Base-by-base conservation (phyloP, 495 filamentous ascomycete species). In the Hamigera avellanea region DNA sequence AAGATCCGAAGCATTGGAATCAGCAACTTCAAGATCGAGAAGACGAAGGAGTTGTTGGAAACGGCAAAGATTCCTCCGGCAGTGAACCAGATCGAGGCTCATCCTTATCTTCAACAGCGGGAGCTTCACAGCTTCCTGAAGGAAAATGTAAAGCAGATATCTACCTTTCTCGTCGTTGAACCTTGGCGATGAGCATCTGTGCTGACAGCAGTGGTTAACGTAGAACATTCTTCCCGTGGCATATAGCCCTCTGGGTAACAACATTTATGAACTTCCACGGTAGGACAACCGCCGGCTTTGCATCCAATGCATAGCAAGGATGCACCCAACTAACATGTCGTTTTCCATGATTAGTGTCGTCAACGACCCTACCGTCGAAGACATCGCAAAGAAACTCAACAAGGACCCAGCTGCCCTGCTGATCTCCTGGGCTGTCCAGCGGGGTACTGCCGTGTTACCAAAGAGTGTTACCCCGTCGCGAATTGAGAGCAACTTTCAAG, bases 21-120 rank as follows among this genome's bases (percentile, higher is more conserved):
- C 13, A 84, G 78, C 44, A 94, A 93, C 49, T 89, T 76, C 57
- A 62, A 80, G 1, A 56, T 69, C 7, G 52, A 67, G 26, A 69
- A 86, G 43, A 62, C 86, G 25, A 68, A 83, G 46, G 66, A 74
- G 2, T 69, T 81, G 18, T 61, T 91, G 7, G 58, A 72, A 38
- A 81, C 71, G 0, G 78, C 79, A 6, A 73, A 63, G 36, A 56
- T 75, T 26, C 56, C 62, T 17, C 86, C 85, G 0, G 80, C 69
- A 15, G 70, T 81, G 42, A 93, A 93, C 62, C 84, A 93, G 62
- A 82, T 93, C 46, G 85, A 94, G 54, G 86, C 76, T 43, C 81
- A 91, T 51, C 79, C 84, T 0, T 93, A 91, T 53, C 66, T 94
- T 18, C 83, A 87, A 49, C 84, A 81, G 50, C 56, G 60, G 0